Conservation (phyloP, 805 yeast genomes). For the Candida nemodendra region DNA sequence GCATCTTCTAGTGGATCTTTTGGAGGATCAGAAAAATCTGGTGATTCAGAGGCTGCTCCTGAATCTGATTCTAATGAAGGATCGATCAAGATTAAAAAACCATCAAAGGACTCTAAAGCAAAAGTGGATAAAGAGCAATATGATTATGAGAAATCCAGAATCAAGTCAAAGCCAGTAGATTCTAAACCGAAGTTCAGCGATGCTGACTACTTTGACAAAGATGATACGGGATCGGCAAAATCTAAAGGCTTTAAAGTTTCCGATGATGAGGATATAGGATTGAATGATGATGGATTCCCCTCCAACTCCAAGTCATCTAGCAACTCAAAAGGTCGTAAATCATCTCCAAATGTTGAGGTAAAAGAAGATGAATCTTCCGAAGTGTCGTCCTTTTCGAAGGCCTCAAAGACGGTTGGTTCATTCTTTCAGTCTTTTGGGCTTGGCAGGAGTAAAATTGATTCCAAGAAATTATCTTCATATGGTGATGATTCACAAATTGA, state of each 20-base stretch:
- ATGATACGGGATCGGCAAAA: conserved; percentile 16
- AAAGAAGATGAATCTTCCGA: conserved; percentile 4
- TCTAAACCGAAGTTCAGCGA: conserved; percentile 10
- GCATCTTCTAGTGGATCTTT: conserved; percentile 20
- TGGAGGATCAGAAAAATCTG: conserved; percentile 5
- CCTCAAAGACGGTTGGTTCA: conserved; percentile 16
- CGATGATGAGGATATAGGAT: conserved; percentile 17
- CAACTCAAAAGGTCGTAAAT: conserved; percentile 3
- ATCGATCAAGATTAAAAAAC: conserved; percentile 8
- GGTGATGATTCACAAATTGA: conserved; percentile 21
- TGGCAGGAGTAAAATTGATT: conserved; percentile 15
- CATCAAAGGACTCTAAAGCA: conserved; percentile 3
- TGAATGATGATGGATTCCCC: conserved; percentile 6
- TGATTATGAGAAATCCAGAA: conserved; percentile 8
- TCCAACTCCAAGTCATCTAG: no score
- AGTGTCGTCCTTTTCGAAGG: conserved; percentile 8
- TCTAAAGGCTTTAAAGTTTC: conserved; percentile 28
- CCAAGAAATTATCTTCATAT: conserved; percentile 16
- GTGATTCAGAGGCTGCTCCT: background rate
- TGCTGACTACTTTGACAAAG: conserved; percentile 24
- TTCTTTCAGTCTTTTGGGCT: conserved; percentile 20
- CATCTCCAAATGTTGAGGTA: conserved; percentile 1
- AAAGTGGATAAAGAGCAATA: conserved; percentile 2
- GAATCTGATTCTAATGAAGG: background rate
- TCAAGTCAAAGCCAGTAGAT: conserved; percentile 4